Evolutionary conservation across 371 early-diverging fungal species (phyloP).

Genomic region (Zychaea mexicana): DNA sequence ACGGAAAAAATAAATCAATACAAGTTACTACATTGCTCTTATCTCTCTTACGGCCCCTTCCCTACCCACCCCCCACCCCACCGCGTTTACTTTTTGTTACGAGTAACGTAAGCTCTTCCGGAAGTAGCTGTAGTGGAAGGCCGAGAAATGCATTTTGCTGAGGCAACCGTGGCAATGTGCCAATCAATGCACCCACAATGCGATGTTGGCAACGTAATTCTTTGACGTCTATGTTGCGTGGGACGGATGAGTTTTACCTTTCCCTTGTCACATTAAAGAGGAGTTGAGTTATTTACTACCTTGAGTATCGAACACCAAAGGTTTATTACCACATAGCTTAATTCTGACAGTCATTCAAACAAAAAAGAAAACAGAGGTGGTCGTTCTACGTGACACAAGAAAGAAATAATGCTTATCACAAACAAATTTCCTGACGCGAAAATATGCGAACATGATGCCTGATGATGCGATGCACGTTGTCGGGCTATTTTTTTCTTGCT

Average conservation of each 20-base stretch:
- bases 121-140: constrained; percentile 51
- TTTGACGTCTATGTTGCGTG: constrained; percentile 44
- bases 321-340: constrained; percentile 13
- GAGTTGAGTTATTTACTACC: constrained; percentile 12
- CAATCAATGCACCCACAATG: constrained; percentile 59
- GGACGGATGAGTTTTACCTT: too few species aligned
- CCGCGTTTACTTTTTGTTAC: constrained; percentile 36
- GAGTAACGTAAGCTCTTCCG: constrained; percentile 56
- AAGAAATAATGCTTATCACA: too few species aligned
- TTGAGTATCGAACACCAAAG: constrained; percentile 17
- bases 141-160: constrained; percentile 57
- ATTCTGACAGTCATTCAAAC: neutral
- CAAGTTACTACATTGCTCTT: too few species aligned
- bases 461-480: too few species aligned
- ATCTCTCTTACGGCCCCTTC: too few species aligned
- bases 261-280: too few species aligned
- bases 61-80: too few species aligned
- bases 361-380: too few species aligned
- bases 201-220: constrained; percentile 43
- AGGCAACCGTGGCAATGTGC: constrained; percentile 55
- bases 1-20: neutral
- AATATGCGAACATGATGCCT: neutral
- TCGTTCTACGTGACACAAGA: neutral
- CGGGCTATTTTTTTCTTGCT: neutral
- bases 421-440: constrained; percentile 3